Evolutionary conservation across 1,139 yeast species (phyloP).

Genomic region (Nakaseomyces delphensis): DNA sequence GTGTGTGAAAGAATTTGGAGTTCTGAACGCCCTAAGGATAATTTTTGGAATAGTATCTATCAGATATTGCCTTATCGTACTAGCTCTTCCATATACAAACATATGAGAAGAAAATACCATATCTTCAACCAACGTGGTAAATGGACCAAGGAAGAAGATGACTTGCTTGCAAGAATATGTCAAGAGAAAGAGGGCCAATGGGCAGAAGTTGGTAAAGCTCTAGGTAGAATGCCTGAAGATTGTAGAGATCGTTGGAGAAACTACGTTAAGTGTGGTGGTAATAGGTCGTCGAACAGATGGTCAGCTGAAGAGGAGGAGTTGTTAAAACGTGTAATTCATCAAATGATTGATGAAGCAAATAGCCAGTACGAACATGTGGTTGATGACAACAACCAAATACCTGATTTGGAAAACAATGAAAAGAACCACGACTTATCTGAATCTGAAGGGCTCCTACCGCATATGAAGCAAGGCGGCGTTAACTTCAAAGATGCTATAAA

Average conservation of each 20-base stretch:
- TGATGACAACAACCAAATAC: constrained; percentile 5
- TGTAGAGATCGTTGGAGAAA: constrained; percentile 95
- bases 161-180: constrained; percentile 51
- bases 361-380: constrained; percentile 2
- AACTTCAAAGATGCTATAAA: constrained; percentile 43
- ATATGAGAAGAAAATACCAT: constrained; percentile 82
- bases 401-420: constrained; percentile 8
- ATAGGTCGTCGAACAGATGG: constrained; percentile 74
- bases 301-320: constrained; percentile 58
- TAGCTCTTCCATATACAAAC: constrained; percentile 83
- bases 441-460: neutral
- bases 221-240: constrained; percentile 96
- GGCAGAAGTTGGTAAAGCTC: constrained; percentile 66
- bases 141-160: constrained; percentile 81
- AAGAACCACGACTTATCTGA: constrained; percentile 7
- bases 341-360: constrained; percentile 30
- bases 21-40: constrained; percentile 72
- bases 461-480: constrained; percentile 9
- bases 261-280: constrained; percentile 80
- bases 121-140: constrained; percentile 78
- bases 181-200: constrained; percentile 72
- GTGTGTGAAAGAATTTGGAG: constrained; percentile 85
- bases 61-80: constrained; percentile 74
- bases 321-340: constrained; percentile 48
- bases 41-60: constrained; percentile 78